Evolutionary conservation across 768 basidiomycete genomes (phyloP).

Genomic region (Termitomyces sp.): DNA sequence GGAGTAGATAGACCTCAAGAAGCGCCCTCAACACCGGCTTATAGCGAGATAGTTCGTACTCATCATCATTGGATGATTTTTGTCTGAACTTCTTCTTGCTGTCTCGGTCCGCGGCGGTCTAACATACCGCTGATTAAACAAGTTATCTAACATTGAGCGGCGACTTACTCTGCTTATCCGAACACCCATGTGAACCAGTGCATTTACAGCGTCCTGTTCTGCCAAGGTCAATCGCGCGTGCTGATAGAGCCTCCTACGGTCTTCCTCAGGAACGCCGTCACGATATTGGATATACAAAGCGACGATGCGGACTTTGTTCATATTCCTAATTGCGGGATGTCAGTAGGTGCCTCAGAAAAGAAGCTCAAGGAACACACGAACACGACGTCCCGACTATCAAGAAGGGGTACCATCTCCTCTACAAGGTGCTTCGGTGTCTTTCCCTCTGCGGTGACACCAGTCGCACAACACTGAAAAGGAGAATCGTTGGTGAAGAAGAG

Average conservation of each 20-base stretch:
- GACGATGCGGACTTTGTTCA: constrained; percentile 94
- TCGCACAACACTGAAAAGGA: constrained; percentile 75
- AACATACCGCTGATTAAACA: neutral
- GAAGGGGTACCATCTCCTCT: constrained; percentile 97
- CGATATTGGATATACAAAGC: constrained; percentile 92
- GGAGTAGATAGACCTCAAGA: constrained; percentile 57
- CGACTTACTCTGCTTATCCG: constrained; percentile 73
- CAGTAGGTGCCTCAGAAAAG: neutral
- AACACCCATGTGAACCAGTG: constrained; percentile 75
- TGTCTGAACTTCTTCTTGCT: constrained; percentile 79
- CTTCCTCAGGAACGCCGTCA: constrained; percentile 98
- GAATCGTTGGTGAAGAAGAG: neutral
- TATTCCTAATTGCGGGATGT: constrained; percentile 46
- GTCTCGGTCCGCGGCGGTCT: constrained; percentile 77
- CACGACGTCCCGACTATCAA: constrained; percentile 85
- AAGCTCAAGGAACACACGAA: constrained; percentile 28
- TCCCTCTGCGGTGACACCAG: constrained; percentile 85
- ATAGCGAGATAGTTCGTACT: constrained; percentile 94
- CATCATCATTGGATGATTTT: constrained; percentile 73
- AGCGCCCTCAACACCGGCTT: constrained; percentile 79
- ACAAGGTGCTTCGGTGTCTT: constrained; percentile 93
- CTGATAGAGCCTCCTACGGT: constrained; percentile 89
- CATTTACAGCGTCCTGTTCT: constrained; percentile 93
- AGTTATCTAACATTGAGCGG: neutral
- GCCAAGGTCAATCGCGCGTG: constrained; percentile 84